Percentiles rank a stretch among this genome's conserved stretches.
These are phyloP conservation scores for Magnusiomyces fungicola DNA, from an alignment of 1,139 yeast species.

Conservation along the genomic window DNA sequence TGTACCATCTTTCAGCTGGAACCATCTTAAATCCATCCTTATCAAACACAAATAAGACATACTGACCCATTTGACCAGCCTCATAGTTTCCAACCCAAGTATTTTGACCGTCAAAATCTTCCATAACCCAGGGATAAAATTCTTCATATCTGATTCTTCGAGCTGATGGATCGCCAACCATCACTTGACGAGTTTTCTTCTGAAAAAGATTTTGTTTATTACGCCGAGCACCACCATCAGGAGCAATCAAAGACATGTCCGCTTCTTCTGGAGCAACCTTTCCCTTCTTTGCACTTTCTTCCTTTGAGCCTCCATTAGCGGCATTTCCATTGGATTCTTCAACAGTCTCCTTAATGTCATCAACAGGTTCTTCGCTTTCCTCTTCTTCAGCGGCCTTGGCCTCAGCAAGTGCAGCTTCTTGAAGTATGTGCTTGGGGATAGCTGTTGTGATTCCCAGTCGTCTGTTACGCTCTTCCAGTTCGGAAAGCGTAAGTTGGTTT, in stretches of 20 bases:
- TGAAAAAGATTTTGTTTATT: conserved; percentile 56
- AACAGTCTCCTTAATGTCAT: conserved; percentile 29
- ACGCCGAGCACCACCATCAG: conserved; percentile 86
- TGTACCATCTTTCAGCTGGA: conserved; percentile 90
- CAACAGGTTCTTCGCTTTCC: too few relatives aligned
- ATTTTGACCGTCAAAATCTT: conserved; percentile 88
- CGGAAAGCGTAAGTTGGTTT: conserved; percentile 65
- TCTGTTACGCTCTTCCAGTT: conserved; percentile 50
- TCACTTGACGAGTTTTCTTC: conserved; percentile 79
- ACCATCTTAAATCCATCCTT: conserved; percentile 86
- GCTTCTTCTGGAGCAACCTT: conserved; percentile 31
- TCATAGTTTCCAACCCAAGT: conserved; percentile 96
- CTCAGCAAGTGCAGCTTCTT: conserved; percentile 14
- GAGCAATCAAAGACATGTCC: conserved; percentile 64
- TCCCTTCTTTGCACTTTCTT: conserved; percentile 27
- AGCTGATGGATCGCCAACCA: conserved; percentile 71
- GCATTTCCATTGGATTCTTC: too few relatives aligned
- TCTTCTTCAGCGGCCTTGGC: conserved; percentile 18
- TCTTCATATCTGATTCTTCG: conserved; percentile 86
- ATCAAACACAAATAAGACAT: conserved; percentile 79
- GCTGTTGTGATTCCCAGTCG: conserved; percentile 40
- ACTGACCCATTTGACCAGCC: conserved; percentile 84
- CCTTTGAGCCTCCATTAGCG: conserved; percentile 28
- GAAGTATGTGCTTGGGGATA: conserved; percentile 7
- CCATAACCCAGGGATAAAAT: conserved; percentile 96